Conservation (phyloP, 192 early-diverging fungal species). For the Gaertneriomyces sp. region DNA sequence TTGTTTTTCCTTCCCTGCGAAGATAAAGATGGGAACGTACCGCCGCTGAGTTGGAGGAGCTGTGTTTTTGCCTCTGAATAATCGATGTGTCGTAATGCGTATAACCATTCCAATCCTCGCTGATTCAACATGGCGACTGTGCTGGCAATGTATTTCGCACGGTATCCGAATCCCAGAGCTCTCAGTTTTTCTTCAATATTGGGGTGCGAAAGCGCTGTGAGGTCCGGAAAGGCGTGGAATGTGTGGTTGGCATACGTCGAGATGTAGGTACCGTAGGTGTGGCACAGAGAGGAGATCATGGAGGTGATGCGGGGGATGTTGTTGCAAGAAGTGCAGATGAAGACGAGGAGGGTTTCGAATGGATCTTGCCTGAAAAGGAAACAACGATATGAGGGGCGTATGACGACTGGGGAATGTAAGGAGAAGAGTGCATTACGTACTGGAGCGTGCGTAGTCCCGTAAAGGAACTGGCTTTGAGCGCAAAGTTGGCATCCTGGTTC, state of each 20-base stretch:
- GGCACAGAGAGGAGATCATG: conserved; percentile 60
- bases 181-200: conserved; percentile 65
- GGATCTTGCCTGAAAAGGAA: conserved; percentile 64
- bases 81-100: conserved; percentile 48
- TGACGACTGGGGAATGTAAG: not conserved
- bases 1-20: not conserved
- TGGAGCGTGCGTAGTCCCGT: conserved; percentile 72
- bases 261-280: conserved; percentile 23
- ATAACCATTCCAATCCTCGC: conserved; percentile 57
- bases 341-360: conserved; percentile 80
- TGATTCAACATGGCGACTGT: conserved; percentile 58
- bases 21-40: conserved; percentile 13
- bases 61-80: conserved; percentile 59
- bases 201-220: conserved; percentile 49
- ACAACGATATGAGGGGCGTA: not conserved
- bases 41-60: conserved; percentile 71
- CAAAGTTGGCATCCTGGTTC: conserved; percentile 64
- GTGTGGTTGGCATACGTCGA: conserved; percentile 13
- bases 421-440: conserved; percentile 9
- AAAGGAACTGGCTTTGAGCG: conserved; percentile 46
- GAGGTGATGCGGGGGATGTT: conserved; percentile 86
- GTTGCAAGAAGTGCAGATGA: conserved; percentile 94
- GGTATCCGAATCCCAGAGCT: conserved; percentile 87
- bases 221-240: conserved; percentile 69
- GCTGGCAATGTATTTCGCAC: conserved; percentile 85